Percentiles rank a stretch among this genome's conserved stretches.
Evolutionary conservation across 805 yeast species (phyloP).

Genomic region (Kodamaea sagamina): DNA sequence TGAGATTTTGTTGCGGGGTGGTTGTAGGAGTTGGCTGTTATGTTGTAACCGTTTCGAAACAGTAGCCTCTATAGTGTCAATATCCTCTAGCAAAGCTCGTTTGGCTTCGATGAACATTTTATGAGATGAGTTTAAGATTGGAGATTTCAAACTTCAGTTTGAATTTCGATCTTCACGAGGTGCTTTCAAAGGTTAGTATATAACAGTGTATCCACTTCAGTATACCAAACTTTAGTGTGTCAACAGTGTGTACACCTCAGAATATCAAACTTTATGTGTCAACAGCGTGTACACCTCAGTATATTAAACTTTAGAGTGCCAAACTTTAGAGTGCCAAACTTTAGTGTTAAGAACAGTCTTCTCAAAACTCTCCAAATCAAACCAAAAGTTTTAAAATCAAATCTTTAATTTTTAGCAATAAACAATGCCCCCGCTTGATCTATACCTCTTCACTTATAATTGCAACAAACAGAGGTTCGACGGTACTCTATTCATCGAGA

Average conservation of each 20-base stretch:
- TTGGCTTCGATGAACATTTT: constrained; percentile 40
- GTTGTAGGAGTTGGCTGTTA: constrained; percentile 13
- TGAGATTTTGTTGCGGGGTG: constrained; percentile 19
- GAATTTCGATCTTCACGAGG: too few species aligned
- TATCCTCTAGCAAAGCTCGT: constrained; percentile 53
- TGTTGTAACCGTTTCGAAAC: constrained; percentile 55
- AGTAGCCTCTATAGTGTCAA: constrained; percentile 71
- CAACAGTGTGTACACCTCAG: too few species aligned
- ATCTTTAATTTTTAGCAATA: neutral
- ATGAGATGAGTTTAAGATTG: too few species aligned
- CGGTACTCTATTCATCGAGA: constrained; percentile 30
- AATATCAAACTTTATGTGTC: too few species aligned
- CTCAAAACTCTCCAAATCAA: neutral
- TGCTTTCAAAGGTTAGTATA: neutral
- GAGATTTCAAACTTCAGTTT: neutral
- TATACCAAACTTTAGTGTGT: too few species aligned
- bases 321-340: too few species aligned
- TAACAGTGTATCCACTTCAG: too few species aligned
- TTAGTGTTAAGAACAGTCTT: neutral
- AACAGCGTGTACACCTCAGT: too few species aligned
- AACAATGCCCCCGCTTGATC: constrained; percentile 12
- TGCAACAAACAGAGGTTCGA: constrained; percentile 51
- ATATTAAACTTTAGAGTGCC: too few species aligned
- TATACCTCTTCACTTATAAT: constrained; percentile 53
- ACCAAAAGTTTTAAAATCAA: neutral